Percentiles rank a stretch among this genome's conserved stretches.
Conservation (phyloP, 306 rosid species). For the Begonia fuchsioides region DNA sequence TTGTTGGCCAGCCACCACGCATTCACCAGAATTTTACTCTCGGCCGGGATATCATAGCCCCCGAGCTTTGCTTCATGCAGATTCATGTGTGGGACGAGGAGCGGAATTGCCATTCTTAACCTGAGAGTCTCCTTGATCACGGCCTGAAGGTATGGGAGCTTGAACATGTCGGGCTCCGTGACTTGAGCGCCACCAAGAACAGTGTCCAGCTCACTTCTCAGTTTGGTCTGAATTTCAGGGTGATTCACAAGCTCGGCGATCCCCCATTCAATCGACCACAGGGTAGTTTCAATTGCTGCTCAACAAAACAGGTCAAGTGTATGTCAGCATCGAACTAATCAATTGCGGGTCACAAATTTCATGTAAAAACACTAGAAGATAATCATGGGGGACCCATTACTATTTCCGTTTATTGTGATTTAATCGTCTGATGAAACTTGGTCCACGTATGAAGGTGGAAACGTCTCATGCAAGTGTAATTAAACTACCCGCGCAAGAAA, state of each 20-base stretch:
- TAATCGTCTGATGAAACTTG: no score
- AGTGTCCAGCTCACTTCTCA: conserved; percentile 37
- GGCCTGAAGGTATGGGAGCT: conserved; percentile 74
- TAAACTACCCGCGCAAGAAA: no score
- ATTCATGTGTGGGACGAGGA: no score
- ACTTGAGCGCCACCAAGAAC: conserved; percentile 54
- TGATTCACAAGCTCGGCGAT: no score
- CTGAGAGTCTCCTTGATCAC: conserved; percentile 67
- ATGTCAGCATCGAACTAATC: background rate
- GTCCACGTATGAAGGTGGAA: no score
- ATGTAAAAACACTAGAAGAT: no score
- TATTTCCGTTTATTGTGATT: no score
- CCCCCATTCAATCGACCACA: conserved; percentile 89
- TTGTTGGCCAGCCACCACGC: conserved; percentile 89
- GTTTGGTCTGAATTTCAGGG: conserved; percentile 37
- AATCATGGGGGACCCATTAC: no score
- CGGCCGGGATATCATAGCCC: no score
- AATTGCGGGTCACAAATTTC: no score
- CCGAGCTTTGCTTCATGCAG: no score
- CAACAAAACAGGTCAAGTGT: background rate
- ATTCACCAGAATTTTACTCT: conserved; percentile 69
- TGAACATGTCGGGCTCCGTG: conserved; percentile 52
- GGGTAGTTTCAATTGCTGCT: conserved; percentile 77
- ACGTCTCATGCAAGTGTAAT: no score
- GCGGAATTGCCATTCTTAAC: conserved; percentile 74